Evolutionary conservation across 805 yeast genomes (phyloP), one percentile per base, ranked within the genome.

Genomic region (Hanseniaspora guilliermondii): DNA sequence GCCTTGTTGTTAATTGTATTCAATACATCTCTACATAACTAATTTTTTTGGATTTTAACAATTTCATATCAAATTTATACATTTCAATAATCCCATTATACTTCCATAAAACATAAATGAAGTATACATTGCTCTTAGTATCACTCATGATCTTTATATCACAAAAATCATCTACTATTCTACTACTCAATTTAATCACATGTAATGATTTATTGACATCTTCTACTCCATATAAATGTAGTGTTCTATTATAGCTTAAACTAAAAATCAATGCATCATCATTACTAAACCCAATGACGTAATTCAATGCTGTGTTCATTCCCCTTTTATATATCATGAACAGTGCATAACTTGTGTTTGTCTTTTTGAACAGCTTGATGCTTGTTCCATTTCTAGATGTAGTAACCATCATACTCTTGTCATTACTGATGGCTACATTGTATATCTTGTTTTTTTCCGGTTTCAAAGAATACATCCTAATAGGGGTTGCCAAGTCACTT

Each of bases 311-410:
- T 52, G 82, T 76, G 66, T 93, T 97, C 21, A 89, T 65, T 0
- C 98, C 98, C 49, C 98, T 73, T 60, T 97, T 73, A 62, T 89
- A 89, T 65, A 87, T 96, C 62, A 76, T 83, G n/a, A 87, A 62
- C 49, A 87, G 70, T 1, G 83, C 75, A 83, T 49, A 48, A 2
- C 27, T 39, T 4, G 21, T 27, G 22, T 47, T 14, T 16, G 25
- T 17, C 9, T 21, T 22, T 12, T 9, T 19, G 25, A 22, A 32
- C 35, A 45, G n/a, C n/a, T 45, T 49, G 17, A 35, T 40, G 3
- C 4, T 44, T 4, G 19, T 36, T 37, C 35, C 46, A 6, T 16
- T 42, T 9, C 6, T 42, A 6, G 42, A 39, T 12, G 42, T 39
- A 4, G 42, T 39, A 6, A 14, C 27, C 16, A 39, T 39, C 42